phyloP scores from a whole-genome alignment of 805 yeast species.

The Candida bentonensis region DNA sequence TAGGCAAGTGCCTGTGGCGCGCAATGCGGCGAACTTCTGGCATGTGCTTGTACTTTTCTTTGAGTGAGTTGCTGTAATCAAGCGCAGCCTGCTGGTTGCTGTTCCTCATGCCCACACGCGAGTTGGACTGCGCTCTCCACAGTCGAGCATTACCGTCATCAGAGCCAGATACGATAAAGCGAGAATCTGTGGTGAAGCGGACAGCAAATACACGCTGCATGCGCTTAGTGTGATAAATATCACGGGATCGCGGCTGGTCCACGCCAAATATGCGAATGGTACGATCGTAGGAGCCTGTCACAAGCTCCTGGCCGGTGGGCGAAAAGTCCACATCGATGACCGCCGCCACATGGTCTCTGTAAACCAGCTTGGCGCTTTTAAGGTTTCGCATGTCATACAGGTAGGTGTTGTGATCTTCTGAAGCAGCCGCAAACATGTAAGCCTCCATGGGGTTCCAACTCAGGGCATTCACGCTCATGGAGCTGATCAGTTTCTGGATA shows the following conservation, averaged over 20 bases:
- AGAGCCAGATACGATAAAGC: conserved; percentile 77
- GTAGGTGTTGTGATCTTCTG: conserved; percentile 90
- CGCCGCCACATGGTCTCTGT: conserved; percentile 91
- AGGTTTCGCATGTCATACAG: conserved; percentile 94
- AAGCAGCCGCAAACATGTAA: conserved; percentile 77
- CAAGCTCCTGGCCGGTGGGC: conserved; percentile 94
- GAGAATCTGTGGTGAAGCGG: conserved; percentile 76
- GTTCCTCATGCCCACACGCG: conserved; percentile 68
- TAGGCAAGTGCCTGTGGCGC: conserved; percentile 86
- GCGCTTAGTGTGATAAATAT: conserved; percentile 89
- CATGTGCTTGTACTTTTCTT: conserved; percentile 88
- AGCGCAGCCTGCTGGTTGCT: conserved; percentile 66
- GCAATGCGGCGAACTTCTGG: conserved; percentile 87
- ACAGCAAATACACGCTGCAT: conserved; percentile 91
- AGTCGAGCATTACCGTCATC: conserved; percentile 92
- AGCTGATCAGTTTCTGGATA: conserved; percentile 75
- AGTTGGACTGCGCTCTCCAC: conserved; percentile 85
- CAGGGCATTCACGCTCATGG: conserved; percentile 70
- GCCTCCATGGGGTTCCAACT: conserved; percentile 99
- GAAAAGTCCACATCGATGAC: conserved; percentile 90
- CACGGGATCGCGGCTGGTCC: conserved; percentile 83
- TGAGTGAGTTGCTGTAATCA: conserved; percentile 83
- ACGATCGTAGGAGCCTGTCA: conserved; percentile 89
- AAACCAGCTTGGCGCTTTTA: conserved; percentile 66
- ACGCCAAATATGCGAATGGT: conserved; percentile 70